A percentile compares a stretch with the other conserved stretches of the same genome.
Conservation (phyloP, 352 stramenopile species). For the Phytophthora brassicae region DNA sequence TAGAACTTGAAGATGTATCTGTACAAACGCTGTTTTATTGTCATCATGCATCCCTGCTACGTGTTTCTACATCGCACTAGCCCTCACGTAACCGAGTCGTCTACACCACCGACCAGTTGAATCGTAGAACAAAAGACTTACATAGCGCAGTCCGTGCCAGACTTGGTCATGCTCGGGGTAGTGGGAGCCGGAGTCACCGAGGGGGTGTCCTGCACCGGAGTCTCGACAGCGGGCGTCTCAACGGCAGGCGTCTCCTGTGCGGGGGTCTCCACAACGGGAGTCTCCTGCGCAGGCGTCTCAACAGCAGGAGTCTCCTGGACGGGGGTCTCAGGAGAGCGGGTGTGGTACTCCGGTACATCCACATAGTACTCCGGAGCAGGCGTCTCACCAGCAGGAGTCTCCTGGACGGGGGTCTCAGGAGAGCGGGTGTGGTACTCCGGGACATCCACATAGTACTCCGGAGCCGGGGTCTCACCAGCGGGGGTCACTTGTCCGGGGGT, state of each 20-base stretch:
- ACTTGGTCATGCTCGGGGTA: constrained; percentile 10
- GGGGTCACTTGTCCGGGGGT: background rate
- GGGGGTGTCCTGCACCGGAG: constrained; percentile 17
- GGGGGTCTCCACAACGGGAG: constrained; percentile 10
- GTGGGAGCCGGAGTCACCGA: constrained; percentile 16
- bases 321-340: background rate
- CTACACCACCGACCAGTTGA: constrained; percentile 16
- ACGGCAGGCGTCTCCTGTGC: constrained; percentile 7
- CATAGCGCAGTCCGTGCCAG: constrained; percentile 31
- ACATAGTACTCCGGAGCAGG: background rate
- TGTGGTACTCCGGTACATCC: background rate
- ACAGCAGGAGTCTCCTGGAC: background rate
- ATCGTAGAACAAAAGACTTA: constrained; percentile 16
- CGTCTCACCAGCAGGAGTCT: background rate
- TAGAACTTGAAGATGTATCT: constrained; percentile 18
- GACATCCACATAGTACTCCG: background rate
- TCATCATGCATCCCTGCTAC: constrained; percentile 29
- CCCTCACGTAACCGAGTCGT: constrained; percentile 12
- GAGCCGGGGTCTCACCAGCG: background rate
- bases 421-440: background rate
- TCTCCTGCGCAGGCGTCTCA: no score
- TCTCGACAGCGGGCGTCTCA: constrained; percentile 8
- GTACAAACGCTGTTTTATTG: constrained; percentile 30
- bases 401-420: background rate
- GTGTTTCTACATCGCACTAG: constrained; percentile 15